Conservation (phyloP, 2,329 filamentous ascomycete species). For the Colletotrichum spaethianum region DNA sequence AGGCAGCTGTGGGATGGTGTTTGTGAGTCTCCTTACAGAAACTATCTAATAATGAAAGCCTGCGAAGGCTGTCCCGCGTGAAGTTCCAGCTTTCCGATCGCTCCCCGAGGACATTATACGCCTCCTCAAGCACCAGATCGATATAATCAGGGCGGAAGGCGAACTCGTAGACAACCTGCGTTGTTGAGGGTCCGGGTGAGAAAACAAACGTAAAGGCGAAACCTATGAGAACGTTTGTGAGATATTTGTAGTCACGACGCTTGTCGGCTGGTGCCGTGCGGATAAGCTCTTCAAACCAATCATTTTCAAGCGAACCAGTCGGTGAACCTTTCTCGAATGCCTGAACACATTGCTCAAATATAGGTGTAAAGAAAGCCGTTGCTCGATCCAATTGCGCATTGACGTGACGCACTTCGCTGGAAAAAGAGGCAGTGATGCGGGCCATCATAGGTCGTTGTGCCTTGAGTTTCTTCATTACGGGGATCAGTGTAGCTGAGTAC, state of each 20-base stretch:
- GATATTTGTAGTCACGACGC: constrained; percentile 29
- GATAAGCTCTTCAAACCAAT: constrained; percentile 31
- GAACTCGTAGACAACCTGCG: constrained; percentile 38
- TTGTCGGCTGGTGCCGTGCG: constrained; percentile 28
- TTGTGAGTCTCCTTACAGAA: constrained; percentile 39
- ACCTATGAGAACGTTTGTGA: constrained; percentile 35
- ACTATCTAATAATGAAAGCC: constrained; percentile 31
- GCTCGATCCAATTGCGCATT: constrained; percentile 21
- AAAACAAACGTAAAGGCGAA: constrained; percentile 36
- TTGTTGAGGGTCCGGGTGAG: constrained; percentile 30
- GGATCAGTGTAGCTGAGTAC: constrained; percentile 33
- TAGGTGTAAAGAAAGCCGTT: constrained; percentile 16
- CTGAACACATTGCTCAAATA: constrained; percentile 15
- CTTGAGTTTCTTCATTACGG: constrained; percentile 32
- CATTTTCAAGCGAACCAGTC: constrained; percentile 5
- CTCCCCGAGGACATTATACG: constrained; percentile 15
- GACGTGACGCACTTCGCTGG: constrained; percentile 25
- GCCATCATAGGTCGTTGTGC: constrained; percentile 32
- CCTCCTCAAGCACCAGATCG: constrained; percentile 20
- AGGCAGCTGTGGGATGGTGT: constrained; percentile 33
- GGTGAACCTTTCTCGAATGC: constrained; percentile 4
- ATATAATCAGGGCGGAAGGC: constrained; percentile 33
- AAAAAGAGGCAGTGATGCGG: constrained; percentile 31
- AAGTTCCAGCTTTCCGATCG: constrained; percentile 8
- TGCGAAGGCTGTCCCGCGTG: constrained; percentile 22